Evolutionary conservation across 2,329 filamentous ascomycete species (phyloP).

Genomic region (Sphaerulina populicola): DNA sequence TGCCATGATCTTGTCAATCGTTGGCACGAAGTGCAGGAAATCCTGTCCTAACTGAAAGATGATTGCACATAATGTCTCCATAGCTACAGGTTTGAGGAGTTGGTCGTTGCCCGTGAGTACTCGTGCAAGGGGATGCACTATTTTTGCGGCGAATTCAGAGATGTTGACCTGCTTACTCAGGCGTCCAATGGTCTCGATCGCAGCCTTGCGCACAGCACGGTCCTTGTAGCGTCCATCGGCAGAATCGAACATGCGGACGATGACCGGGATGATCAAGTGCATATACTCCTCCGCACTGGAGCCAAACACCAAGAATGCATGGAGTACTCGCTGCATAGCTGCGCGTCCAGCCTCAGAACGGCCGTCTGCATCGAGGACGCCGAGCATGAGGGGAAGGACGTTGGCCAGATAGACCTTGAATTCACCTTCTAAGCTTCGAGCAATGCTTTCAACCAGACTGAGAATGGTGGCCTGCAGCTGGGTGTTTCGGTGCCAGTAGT

Average conservation of each 20-base stretch:
- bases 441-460: slow-evolving; percentile 85
- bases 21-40: slow-evolving; percentile 87
- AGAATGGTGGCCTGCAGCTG: slow-evolving; percentile 86
- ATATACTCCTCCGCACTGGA: slow-evolving; percentile 96
- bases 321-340: slow-evolving; percentile 58
- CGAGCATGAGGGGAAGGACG: slow-evolving; percentile 85
- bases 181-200: slow-evolving; percentile 90
- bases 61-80: slow-evolving; percentile 89
- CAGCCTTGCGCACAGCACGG: slow-evolving; percentile 70
- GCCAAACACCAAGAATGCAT: slow-evolving; percentile 92
- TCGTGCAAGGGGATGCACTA: slow-evolving; percentile 85
- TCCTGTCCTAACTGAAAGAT: slow-evolving; percentile 95
- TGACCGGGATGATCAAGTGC: slow-evolving; percentile 94
- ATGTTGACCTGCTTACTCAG: slow-evolving; percentile 94
- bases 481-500: slow-evolving; percentile 78
- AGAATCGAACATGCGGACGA: slow-evolving; percentile 90
- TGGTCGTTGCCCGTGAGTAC: slow-evolving; percentile 68
- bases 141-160: slow-evolving; percentile 91
- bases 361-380: slow-evolving; percentile 78
- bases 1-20: slow-evolving; percentile 77
- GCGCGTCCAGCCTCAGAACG: slow-evolving; percentile 55
- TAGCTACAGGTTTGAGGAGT: slow-evolving; percentile 65
- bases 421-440: slow-evolving; percentile 86
- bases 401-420: slow-evolving; percentile 94
- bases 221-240: slow-evolving; percentile 25